Conservation (phyloP, 805 yeast species). For the Clavispora santaluciae region DNA sequence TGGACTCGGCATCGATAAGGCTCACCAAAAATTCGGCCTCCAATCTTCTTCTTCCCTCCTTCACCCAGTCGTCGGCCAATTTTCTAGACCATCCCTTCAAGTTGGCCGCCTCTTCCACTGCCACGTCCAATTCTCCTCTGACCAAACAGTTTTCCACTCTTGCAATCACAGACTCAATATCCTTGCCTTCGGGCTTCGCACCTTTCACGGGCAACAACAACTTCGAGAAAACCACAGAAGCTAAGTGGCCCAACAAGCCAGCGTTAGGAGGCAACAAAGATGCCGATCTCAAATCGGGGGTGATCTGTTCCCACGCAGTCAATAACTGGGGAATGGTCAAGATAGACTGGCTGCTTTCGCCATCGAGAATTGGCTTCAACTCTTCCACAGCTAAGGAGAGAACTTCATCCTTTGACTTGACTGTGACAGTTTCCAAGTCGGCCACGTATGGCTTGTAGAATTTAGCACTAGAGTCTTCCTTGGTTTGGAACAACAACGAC, state of each 20-base stretch:
- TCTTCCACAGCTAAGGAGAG: slow-evolving; percentile 28
- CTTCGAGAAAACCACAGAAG: slow-evolving; percentile 72
- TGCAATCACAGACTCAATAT: slow-evolving; percentile 83
- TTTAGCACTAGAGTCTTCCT: slow-evolving; percentile 21
- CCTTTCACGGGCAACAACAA: slow-evolving; percentile 78
- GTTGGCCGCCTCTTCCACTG: slow-evolving; percentile 87
- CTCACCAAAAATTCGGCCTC: slow-evolving; percentile 80
- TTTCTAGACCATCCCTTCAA: slow-evolving; percentile 91
- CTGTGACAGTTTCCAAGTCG: slow-evolving; percentile 19
- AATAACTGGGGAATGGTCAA: slow-evolving; percentile 74
- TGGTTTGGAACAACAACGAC: slow-evolving; percentile 22
- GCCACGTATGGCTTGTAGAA: slow-evolving; percentile 37
- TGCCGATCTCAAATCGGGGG: slow-evolving; percentile 83
- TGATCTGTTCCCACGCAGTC: slow-evolving; percentile 73
- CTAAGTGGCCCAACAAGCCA: slow-evolving; percentile 86
- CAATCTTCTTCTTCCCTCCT: slow-evolving; percentile 81
- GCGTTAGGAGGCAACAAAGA: slow-evolving; percentile 92
- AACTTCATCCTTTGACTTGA: slow-evolving; percentile 29
- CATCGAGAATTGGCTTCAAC: slow-evolving; percentile 31
- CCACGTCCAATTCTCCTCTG: slow-evolving; percentile 75
- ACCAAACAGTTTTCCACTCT: slow-evolving; percentile 73
- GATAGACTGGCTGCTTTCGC: slow-evolving; percentile 47
- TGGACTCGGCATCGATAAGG: slow-evolving; percentile 62
- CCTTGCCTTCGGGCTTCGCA: slow-evolving; percentile 65
- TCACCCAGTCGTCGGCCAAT: slow-evolving; percentile 88